Evolutionary conservation across 345 rosid genomes (phyloP).

Genomic region (Arabidopsis arenosa): DNA sequence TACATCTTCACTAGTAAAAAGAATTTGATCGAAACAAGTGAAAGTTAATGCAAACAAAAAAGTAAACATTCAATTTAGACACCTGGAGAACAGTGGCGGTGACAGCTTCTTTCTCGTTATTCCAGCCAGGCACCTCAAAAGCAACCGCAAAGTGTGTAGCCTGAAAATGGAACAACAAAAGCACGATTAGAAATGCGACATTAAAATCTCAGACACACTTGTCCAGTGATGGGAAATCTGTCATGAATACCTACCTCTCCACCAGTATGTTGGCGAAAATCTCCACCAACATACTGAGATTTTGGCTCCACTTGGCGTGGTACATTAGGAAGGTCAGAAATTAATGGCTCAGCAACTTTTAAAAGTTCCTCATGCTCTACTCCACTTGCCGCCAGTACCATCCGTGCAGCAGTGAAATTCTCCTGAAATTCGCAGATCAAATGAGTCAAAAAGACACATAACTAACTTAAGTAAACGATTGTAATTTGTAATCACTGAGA

Average conservation of each 20-base stretch:
- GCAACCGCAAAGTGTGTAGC: conserved; percentile 76
- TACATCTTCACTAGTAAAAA: neutral
- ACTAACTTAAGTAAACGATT: conserved; percentile 15
- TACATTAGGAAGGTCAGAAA: conserved; percentile 64
- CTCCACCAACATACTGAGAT: conserved; percentile 75
- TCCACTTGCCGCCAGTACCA: conserved; percentile 78
- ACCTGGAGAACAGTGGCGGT: conserved; percentile 80
- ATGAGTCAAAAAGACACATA: neutral
- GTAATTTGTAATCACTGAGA: conserved; percentile 1
- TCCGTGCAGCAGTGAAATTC: conserved; percentile 68
- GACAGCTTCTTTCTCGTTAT: conserved; percentile 65
- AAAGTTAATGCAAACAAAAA: neutral
- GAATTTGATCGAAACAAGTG: conserved; percentile 9
- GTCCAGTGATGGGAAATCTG: conserved; percentile 20
- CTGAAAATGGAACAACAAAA: conserved; percentile 38
- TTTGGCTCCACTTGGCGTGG: conserved; percentile 49
- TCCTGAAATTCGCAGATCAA: conserved; percentile 53
- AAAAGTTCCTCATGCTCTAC: conserved; percentile 71
- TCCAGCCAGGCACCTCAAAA: conserved; percentile 83
- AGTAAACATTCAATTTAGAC: conserved; percentile 15
- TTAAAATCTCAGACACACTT: conserved; percentile 23
- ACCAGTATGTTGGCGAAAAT: conserved; percentile 70
- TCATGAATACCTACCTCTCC: conserved; percentile 58
- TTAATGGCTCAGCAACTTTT: conserved; percentile 67
- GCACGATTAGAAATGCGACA: neutral